Conservation (phyloP, 345 rosid genomes). For the Firmiana major region DNA sequence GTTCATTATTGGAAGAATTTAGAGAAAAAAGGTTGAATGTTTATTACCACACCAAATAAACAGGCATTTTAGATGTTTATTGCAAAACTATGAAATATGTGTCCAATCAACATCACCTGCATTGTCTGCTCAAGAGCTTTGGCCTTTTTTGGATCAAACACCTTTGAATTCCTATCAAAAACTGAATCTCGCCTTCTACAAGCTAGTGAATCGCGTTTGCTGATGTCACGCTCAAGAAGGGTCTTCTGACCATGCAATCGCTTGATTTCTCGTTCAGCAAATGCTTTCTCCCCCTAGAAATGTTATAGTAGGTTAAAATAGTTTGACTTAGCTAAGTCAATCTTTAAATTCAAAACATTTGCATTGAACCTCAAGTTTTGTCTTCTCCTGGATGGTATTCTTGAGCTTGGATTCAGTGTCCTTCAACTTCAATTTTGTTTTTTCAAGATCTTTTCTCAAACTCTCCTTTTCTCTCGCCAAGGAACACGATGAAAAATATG, state of each 20-base stretch:
- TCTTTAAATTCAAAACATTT: conserved; percentile 1
- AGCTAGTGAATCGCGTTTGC: conserved; percentile 76
- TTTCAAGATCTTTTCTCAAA: conserved; percentile 82
- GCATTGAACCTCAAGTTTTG: conserved; percentile 79
- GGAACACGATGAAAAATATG: conserved; percentile 50
- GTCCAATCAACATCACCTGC: conserved; percentile 36
- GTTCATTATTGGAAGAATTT: neutral
- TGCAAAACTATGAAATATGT: neutral
- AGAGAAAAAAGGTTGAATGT: neutral
- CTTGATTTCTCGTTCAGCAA: conserved; percentile 76
- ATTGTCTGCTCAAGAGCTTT: conserved; percentile 44
- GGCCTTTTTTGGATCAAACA: conserved; percentile 39
- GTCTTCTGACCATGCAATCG: conserved; percentile 64
- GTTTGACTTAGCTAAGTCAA: neutral
- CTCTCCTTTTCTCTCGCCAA: conserved; percentile 75
- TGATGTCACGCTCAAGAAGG: conserved; percentile 83
- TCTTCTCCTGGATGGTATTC: conserved; percentile 87
- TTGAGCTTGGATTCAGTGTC: conserved; percentile 81
- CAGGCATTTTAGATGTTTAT: neutral
- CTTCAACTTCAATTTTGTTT: conserved; percentile 68
- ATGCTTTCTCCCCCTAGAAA: conserved; percentile 78
- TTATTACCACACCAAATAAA: neutral
- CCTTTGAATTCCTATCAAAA: conserved; percentile 45
- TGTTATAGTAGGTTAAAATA: neutral
- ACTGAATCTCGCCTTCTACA: conserved; percentile 69